Conservation (phyloP, 257 asterid genomes). For the Asclepias syriaca region DNA sequence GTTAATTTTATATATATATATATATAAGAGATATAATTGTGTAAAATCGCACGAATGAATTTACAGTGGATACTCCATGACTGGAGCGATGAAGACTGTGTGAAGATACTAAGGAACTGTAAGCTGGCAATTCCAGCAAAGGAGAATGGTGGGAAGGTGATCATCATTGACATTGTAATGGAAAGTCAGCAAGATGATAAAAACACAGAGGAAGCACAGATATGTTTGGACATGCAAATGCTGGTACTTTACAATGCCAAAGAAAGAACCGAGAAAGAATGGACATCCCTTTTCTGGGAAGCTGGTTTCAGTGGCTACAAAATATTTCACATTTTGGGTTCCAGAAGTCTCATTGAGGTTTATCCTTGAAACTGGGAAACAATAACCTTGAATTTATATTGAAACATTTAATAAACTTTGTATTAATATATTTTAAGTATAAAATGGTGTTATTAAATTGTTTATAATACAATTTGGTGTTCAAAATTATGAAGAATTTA, state of each 20-base stretch:
- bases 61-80: conserved; percentile 17
- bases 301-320: conserved; percentile 27
- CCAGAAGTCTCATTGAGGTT: conserved; percentile 21
- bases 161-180: conserved; percentile 11
- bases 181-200: background rate
- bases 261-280: conserved; percentile 20
- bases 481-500: background rate
- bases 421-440: too few relatives aligned
- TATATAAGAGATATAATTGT: background rate
- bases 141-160: conserved; percentile 18
- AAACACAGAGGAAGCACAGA: background rate
- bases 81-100: conserved; percentile 18
- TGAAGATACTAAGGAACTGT: conserved; percentile 20
- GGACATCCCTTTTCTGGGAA: conserved; percentile 13
- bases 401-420: too few relatives aligned
- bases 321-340: conserved; percentile 16
- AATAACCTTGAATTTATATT: background rate
- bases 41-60: too few relatives aligned
- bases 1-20: too few relatives aligned
- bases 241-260: background rate
- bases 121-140: conserved; percentile 15
- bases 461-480: too few relatives aligned
- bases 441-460: too few relatives aligned
- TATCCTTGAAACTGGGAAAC: conserved; percentile 11
- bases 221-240: conserved; percentile 13